Evolutionary conservation across 2,329 filamentous ascomycete genomes (phyloP).

Genomic region (Xylariaceae sp.): DNA sequence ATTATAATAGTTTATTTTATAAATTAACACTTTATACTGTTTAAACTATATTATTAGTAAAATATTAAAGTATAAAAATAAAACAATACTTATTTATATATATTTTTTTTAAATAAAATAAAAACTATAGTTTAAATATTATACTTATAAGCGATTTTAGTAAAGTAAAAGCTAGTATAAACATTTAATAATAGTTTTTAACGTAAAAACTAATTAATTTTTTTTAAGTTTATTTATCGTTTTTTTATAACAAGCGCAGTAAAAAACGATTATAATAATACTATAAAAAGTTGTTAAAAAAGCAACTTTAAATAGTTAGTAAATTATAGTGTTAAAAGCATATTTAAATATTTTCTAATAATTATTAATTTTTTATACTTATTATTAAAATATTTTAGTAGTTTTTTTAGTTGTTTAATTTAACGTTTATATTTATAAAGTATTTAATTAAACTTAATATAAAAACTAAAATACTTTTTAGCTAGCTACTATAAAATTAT

Average conservation of each 20-base stretch:
- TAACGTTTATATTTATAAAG: not conserved
- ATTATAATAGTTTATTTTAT: not conserved
- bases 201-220: constrained; percentile 3
- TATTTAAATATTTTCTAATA: not conserved
- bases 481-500: not conserved
- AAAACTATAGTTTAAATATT: not conserved
- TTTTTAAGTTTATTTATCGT: not conserved
- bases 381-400: not conserved
- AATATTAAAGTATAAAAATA: not conserved
- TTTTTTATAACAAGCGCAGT: not conserved
- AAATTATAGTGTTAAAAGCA: not conserved
- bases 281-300: not conserved
- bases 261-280: not conserved
- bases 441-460: not conserved
- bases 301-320: not conserved
- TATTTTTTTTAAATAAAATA: not conserved
- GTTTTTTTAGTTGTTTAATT: not conserved
- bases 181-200: not conserved
- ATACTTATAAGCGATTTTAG: not conserved
- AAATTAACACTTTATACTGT: not conserved
- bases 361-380: not conserved
- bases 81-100: not conserved
- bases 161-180: not conserved
- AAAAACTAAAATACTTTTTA: not conserved
- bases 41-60: not conserved